Evolutionary conservation across 768 basidiomycete species (phyloP).

Genomic region (Lentinula lateritia): DNA sequence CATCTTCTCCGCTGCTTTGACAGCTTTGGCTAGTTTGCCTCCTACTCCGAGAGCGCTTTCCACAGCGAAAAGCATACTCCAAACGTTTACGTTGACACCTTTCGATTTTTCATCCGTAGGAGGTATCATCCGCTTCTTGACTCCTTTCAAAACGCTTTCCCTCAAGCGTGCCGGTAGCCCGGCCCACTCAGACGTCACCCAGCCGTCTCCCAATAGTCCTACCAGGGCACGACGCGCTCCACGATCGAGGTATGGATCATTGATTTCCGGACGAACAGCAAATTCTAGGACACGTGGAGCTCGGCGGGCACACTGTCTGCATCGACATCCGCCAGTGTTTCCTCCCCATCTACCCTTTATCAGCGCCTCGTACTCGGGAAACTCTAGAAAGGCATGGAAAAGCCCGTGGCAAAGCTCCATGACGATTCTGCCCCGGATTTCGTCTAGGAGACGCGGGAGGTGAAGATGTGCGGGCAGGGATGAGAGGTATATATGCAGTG

Average conservation of each 20-base stretch:
- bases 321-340: conserved; percentile 81
- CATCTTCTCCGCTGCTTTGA: background rate
- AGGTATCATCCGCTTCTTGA: conserved; percentile 42
- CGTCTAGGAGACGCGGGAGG: conserved; percentile 66
- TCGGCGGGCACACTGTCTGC: conserved; percentile 76
- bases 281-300: conserved; percentile 84
- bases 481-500: conserved; percentile 83
- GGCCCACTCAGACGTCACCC: conserved; percentile 83
- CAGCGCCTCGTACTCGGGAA: conserved; percentile 71
- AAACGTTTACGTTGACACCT: conserved; percentile 38
- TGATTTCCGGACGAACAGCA: conserved; percentile 68
- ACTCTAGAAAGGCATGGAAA: conserved; percentile 77
- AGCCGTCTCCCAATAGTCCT: conserved; percentile 82
- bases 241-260: conserved; percentile 63
- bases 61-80: conserved; percentile 63
- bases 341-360: conserved; percentile 81
- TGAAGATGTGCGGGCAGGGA: conserved; percentile 63
- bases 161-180: conserved; percentile 58
- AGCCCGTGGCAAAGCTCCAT: conserved; percentile 90
- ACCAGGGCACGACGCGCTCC: conserved; percentile 74
- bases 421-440: conserved; percentile 77
- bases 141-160: conserved; percentile 65
- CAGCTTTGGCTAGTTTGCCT: background rate
- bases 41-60: conserved; percentile 43
- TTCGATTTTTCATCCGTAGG: background rate